Evolutionary conservation across 305 asterid species (phyloP).

Genomic region (Fraxinus latifolia): DNA sequence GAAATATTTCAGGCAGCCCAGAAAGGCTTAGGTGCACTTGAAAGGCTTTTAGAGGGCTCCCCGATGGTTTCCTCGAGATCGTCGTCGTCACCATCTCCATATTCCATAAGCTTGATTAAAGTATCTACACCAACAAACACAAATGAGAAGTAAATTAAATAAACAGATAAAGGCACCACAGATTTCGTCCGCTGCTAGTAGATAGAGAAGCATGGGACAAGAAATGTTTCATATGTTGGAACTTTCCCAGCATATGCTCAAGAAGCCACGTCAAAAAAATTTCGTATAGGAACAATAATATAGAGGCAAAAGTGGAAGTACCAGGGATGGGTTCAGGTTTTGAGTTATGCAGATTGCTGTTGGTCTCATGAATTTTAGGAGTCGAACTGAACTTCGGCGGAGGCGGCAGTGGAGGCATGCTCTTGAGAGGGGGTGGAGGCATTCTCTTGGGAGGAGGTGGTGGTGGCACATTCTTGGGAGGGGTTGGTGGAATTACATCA

Average conservation of each 20-base stretch:
- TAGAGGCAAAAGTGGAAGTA: conserved; percentile 25
- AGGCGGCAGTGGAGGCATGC: conserved; percentile 25
- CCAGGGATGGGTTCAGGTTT: conserved; percentile 62
- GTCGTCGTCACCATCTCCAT: conserved; percentile 62
- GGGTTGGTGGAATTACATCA: conserved; percentile 44
- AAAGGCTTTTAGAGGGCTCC: conserved; percentile 29
- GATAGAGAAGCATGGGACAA: not conserved
- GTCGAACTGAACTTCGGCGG: conserved; percentile 53
- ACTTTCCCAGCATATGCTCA: not conserved
- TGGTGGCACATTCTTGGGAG: conserved; percentile 36
- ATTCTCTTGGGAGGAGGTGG: conserved; percentile 38
- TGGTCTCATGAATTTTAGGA: conserved; percentile 31
- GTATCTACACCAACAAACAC: conserved; percentile 48
- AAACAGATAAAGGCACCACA: not conserved
- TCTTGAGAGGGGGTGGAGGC: conserved; percentile 39
- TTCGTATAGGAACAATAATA: not conserved
- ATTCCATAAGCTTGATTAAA: conserved; percentile 76
- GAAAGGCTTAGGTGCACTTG: conserved; percentile 55
- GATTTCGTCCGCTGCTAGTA: not conserved
- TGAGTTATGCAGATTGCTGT: conserved; percentile 27
- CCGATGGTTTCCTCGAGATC: conserved; percentile 18
- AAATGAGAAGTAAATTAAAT: not conserved
- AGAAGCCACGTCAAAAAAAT: not conserved
- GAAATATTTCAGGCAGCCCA: conserved; percentile 51
- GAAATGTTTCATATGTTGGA: not conserved